phyloP scores from a whole-genome alignment of 352 stramenopile genomes.

The Pythium monospermum region DNA sequence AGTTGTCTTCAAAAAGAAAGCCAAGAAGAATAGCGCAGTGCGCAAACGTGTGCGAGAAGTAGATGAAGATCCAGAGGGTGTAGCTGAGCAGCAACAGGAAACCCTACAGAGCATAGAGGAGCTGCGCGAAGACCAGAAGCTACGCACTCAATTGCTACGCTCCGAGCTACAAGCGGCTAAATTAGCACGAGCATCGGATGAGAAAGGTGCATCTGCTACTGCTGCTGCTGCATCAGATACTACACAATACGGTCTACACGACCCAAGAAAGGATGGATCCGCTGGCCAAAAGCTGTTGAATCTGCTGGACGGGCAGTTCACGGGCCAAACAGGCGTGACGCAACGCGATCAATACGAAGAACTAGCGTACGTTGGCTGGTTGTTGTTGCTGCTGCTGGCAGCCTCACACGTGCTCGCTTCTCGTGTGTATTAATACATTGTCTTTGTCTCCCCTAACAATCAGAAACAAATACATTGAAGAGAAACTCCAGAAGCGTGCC shows the following conservation, averaged over 20 bases:
- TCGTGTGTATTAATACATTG: neutral
- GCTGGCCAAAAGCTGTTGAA: conserved; percentile 65
- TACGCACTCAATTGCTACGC: conserved; percentile 40
- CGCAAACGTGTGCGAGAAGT: conserved; percentile 41
- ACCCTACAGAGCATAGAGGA: conserved; percentile 56
- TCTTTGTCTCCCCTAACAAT: too few relatives aligned
- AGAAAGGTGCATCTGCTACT: neutral
- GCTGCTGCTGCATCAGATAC: conserved; percentile 4
- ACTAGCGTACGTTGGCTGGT: conserved; percentile 36
- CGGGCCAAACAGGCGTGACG: conserved; percentile 52
- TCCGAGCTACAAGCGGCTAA: conserved; percentile 24
- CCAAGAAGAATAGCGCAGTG: conserved; percentile 19
- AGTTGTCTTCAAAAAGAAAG: conserved; percentile 63
- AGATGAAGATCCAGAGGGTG: conserved; percentile 11
- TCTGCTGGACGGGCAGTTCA: conserved; percentile 79
- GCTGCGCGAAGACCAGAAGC: conserved; percentile 62
- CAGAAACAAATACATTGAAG: conserved; percentile 83
- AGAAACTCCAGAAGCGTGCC: conserved; percentile 50
- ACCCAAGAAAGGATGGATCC: conserved; percentile 68
- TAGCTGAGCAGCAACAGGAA: conserved; percentile 15
- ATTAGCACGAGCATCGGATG: conserved; percentile 13
- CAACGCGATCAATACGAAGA: conserved; percentile 73
- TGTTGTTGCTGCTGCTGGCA: neutral
- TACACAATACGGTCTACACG: conserved; percentile 56
- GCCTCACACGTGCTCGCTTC: neutral